A percentile compares a stretch with the other conserved stretches of the same genome.
Evolutionary conservation across 1,284 basidiomycete genomes (phyloP).

Genomic region (Taiwanofungus camphoratus): DNA sequence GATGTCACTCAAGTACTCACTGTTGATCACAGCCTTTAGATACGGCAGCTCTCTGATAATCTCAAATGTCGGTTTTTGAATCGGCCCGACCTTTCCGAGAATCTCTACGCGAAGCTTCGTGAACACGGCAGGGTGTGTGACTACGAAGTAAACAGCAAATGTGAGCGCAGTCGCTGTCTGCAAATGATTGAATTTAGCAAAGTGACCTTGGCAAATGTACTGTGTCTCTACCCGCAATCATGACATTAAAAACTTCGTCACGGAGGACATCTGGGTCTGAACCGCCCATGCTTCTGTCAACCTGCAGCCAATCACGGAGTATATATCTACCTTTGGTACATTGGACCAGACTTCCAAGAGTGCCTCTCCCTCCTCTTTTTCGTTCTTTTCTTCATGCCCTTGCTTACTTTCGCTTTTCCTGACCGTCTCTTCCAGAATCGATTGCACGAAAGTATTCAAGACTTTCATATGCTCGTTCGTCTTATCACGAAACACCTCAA

Average conservation of each 20-base stretch:
- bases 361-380: constrained; percentile 25
- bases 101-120: constrained; percentile 36
- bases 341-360: constrained; percentile 36
- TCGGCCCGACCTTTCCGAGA: constrained; percentile 30
- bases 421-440: constrained; percentile 36
- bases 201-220: constrained; percentile 5
- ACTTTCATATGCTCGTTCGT: constrained; percentile 15
- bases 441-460: constrained; percentile 25
- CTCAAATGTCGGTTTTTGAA: constrained; percentile 32
- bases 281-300: neutral
- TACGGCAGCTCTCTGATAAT: constrained; percentile 34
- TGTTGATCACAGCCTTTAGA: constrained; percentile 30
- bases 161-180: constrained; percentile 34
- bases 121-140: constrained; percentile 32
- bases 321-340: constrained; percentile 21
- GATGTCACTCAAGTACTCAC: constrained; percentile 7
- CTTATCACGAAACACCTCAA: constrained; percentile 12
- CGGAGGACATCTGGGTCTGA: constrained; percentile 22
- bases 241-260: constrained; percentile 36
- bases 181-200: constrained; percentile 3
- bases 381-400: constrained; percentile 11
- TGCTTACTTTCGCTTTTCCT: constrained; percentile 23
- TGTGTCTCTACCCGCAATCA: constrained; percentile 38
- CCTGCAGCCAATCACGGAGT: neutral
- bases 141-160: constrained; percentile 36